Conservation (phyloP, 441 rosid species). For the Rhodomyrtus psidioides region DNA sequence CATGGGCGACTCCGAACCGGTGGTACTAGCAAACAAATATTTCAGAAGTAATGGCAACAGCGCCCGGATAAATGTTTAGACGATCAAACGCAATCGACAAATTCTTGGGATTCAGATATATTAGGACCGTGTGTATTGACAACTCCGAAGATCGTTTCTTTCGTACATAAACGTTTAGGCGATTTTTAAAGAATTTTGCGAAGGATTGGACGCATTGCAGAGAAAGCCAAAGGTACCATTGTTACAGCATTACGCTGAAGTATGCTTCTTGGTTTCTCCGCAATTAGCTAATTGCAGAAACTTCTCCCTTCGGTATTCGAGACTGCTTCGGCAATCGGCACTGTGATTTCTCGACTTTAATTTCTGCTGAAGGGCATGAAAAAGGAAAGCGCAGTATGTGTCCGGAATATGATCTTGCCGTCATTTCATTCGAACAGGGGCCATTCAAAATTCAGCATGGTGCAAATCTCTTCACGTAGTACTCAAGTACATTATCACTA, state of each 20-base stretch:
- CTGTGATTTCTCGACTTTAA: not conserved
- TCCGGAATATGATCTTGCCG: too few relatives aligned
- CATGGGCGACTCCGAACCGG: not conserved
- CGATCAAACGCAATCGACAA: too few relatives aligned
- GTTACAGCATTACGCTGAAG: not conserved
- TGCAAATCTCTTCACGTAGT: not conserved
- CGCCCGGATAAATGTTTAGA: too few relatives aligned
- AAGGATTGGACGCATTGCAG: not conserved
- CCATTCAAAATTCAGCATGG: not conserved
- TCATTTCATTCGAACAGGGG: not conserved
- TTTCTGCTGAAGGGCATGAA: not conserved
- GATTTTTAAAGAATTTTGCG: not conserved
- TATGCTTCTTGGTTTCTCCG: not conserved
- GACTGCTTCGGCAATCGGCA: not conserved
- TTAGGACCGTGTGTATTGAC: not conserved
- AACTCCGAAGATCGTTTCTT: not conserved
- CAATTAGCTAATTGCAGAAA: not conserved
- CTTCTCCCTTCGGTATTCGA: not conserved
- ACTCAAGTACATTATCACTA: not conserved
- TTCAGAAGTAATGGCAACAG: not conserved
- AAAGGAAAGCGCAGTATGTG: not conserved
- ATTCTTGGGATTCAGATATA: too few relatives aligned
- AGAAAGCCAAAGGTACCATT: not conserved
- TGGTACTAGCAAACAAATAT: too few relatives aligned
- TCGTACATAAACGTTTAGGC: not conserved